Evolutionary conservation across 257 asterid genomes (phyloP).

Genomic region (Solanum etuberosum): DNA sequence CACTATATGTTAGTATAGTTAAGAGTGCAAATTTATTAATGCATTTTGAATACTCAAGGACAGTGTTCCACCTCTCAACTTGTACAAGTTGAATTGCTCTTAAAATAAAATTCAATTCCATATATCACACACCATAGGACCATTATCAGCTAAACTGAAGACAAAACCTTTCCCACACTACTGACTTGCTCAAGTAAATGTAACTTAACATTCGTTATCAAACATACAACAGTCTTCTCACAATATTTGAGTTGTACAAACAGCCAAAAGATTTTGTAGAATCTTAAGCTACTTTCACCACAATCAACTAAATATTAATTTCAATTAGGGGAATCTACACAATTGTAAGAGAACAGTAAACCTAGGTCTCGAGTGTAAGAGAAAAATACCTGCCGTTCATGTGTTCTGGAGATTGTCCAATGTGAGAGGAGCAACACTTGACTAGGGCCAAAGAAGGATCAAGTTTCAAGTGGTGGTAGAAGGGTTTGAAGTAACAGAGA

Average conservation of each 20-base stretch:
- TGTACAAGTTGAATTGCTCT: neutral
- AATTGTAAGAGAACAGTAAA: neutral
- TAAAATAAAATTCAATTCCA: neutral
- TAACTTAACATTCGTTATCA: neutral
- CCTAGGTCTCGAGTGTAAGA: neutral
- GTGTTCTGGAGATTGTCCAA: constrained; percentile 34
- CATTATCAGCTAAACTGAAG: neutral
- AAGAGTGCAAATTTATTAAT: neutral
- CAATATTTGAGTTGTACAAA: neutral
- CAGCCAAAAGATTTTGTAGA: neutral
- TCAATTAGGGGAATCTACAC: neutral
- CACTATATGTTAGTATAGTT: neutral
- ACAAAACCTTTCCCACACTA: neutral
- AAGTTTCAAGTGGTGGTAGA: constrained; percentile 13
- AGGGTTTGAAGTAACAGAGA: constrained; percentile 26
- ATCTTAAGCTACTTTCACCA: neutral
- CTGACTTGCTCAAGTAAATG: neutral
- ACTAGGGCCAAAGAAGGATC: constrained; percentile 23
- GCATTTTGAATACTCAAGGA: neutral
- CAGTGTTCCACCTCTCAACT: neutral
- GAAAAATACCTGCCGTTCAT: constrained; percentile 36
- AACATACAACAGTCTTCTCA: neutral
- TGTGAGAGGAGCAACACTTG: constrained; percentile 40
- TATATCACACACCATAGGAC: neutral
- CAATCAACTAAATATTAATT: neutral